Evolutionary conservation across 371 early-diverging fungal species (phyloP).

Genomic region (Capillidium heterosporum): DNA sequence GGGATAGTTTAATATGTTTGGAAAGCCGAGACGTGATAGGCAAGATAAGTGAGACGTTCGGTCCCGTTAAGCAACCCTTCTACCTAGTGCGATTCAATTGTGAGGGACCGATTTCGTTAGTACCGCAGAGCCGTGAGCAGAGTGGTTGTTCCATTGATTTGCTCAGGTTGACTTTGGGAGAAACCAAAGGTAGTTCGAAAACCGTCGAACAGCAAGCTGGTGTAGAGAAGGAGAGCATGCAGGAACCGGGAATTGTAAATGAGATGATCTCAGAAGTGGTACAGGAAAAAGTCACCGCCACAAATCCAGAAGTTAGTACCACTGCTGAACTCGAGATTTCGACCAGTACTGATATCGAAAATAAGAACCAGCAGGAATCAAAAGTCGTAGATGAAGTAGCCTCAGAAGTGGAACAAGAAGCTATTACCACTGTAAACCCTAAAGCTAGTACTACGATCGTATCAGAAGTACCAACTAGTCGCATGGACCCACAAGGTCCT

Average conservation of each 20-base stretch:
- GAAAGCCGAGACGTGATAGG: neutral
- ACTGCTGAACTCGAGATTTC: neutral
- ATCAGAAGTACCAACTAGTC: too few relatives aligned
- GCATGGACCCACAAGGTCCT: too few relatives aligned
- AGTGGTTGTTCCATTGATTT: neutral
- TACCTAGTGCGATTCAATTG: neutral
- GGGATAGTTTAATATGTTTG: neutral
- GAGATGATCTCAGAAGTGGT: neutral
- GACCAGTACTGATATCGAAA: too few relatives aligned
- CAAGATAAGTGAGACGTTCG: conserved; percentile 1
- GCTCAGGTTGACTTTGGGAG: neutral
- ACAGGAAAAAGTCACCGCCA: neutral
- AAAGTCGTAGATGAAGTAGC: neutral
- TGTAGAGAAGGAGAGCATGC: neutral
- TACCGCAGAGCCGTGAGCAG: neutral
- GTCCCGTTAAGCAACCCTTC: neutral
- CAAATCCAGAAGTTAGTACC: neutral
- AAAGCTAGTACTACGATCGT: too few relatives aligned
- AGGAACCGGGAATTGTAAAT: neutral
- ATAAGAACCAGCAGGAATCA: too few relatives aligned
- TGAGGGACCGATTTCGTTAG: neutral
- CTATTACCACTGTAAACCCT: too few relatives aligned
- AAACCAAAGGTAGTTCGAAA: too few relatives aligned
- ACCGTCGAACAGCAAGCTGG: too few relatives aligned
- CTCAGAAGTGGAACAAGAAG: neutral